Evolutionary conservation across 2,329 filamentous ascomycete species (phyloP).

Genomic region (Hirsutella rhossiliensis): DNA sequence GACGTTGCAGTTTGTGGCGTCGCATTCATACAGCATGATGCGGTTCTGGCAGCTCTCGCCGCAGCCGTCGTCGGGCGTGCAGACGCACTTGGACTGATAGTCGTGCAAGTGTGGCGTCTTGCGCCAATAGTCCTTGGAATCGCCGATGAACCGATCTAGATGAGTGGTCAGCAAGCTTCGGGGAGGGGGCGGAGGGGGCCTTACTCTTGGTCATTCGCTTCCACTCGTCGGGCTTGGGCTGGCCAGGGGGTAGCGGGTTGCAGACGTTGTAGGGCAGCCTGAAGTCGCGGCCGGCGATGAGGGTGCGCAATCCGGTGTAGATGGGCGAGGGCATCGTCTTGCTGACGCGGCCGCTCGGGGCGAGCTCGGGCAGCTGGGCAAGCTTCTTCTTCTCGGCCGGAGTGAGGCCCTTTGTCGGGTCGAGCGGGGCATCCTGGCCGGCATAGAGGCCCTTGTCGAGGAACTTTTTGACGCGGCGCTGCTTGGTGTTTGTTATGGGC

Average conservation of each 20-base stretch:
- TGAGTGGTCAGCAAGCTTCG: slow-evolving; percentile 15
- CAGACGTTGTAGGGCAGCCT: slow-evolving; percentile 85
- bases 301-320: slow-evolving; percentile 58
- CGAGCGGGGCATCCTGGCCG: slow-evolving; percentile 53
- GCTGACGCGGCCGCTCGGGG: slow-evolving; percentile 36
- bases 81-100: slow-evolving; percentile 68
- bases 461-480: slow-evolving; percentile 58
- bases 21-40: slow-evolving; percentile 96
- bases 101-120: slow-evolving; percentile 63
- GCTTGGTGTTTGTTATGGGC: slow-evolving; percentile 22
- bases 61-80: slow-evolving; percentile 66
- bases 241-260: slow-evolving; percentile 70
- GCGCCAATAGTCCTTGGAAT: slow-evolving; percentile 70
- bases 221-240: slow-evolving; percentile 90
- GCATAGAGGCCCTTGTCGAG: slow-evolving; percentile 75
- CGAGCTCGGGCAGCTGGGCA: slow-evolving; percentile 32
- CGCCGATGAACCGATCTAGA: slow-evolving; percentile 78
- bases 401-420: slow-evolving; percentile 36
- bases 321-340: slow-evolving; percentile 61
- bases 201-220: slow-evolving; percentile 82
- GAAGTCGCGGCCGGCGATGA: slow-evolving; percentile 69
- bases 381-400: slow-evolving; percentile 38
- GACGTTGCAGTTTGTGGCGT: slow-evolving; percentile 76
- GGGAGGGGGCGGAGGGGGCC: slow-evolving; percentile 13
- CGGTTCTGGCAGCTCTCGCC: slow-evolving; percentile 86